phyloP scores from a whole-genome alignment of 345 rosid species.

The Adansonia digitata region DNA sequence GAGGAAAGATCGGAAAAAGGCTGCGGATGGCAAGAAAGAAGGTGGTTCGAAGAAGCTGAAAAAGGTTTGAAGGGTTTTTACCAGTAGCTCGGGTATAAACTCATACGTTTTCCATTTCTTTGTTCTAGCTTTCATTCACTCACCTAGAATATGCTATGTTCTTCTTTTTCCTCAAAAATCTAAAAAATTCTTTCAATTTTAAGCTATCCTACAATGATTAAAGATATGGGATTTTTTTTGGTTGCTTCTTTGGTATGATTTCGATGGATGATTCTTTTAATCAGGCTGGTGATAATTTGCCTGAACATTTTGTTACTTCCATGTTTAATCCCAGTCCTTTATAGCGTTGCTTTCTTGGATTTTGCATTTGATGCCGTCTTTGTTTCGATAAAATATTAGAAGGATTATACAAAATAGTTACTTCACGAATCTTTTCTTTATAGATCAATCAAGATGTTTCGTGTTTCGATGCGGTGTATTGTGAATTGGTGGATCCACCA shows the following conservation, averaged over 20 bases:
- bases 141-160: background rate
- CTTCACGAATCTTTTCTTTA: no score
- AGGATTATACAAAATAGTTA: no score
- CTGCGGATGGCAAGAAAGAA: conserved; percentile 53
- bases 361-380: no score
- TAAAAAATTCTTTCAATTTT: conserved; percentile 1
- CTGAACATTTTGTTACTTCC: background rate
- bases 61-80: conserved; percentile 21
- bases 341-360: background rate
- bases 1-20: conserved; percentile 83
- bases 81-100: background rate
- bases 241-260: background rate
- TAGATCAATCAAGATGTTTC: no score
- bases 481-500: no score
- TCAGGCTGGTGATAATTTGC: background rate
- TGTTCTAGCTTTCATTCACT: conserved; percentile 6
- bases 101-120: background rate
- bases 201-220: conserved; percentile 8
- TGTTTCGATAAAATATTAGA: no score
- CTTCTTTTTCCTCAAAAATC: background rate
- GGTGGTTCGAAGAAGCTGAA: conserved; percentile 24
- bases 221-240: background rate
- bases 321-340: no score
- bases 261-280: background rate
- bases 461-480: no score